Conservation (phyloP, 805 yeast genomes). For the Torulaspora franciscae region DNA sequence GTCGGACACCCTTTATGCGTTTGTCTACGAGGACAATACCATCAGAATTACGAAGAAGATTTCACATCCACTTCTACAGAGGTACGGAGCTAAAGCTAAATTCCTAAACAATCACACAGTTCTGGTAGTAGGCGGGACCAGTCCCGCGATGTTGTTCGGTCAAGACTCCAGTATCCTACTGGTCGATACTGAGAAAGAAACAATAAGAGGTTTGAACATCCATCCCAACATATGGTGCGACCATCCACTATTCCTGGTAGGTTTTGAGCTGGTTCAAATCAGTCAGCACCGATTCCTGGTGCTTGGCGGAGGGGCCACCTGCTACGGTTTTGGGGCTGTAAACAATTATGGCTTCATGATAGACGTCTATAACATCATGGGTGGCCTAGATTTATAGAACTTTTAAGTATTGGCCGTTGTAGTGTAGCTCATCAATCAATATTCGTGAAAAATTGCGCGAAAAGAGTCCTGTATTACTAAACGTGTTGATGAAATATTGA, state of each 20-base stretch:
- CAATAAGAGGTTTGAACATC: constrained; percentile 30
- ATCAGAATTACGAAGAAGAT: constrained; percentile 15
- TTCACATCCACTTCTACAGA: constrained; percentile 35
- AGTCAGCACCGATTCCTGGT: constrained; percentile 27
- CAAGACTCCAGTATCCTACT: constrained; percentile 38
- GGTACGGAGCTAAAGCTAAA: constrained; percentile 47
- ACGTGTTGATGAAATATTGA: too few species aligned
- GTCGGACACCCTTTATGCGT: constrained; percentile 33
- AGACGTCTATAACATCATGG: background rate
- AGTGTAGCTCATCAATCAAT: background rate
- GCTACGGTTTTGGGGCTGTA: constrained; percentile 71
- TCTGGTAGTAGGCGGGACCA: constrained; percentile 55
- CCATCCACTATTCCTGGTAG: constrained; percentile 43
- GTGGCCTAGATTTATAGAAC: background rate
- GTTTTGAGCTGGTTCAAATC: constrained; percentile 41
- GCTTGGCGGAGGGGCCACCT: constrained; percentile 74
- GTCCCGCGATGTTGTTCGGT: constrained; percentile 36
- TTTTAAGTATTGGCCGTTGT: background rate
- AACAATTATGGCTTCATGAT: constrained; percentile 37
- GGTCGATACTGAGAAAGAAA: constrained; percentile 24
- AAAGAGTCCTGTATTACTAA: too few species aligned
- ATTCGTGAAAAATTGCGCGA: too few species aligned
- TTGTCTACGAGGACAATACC: constrained; percentile 23
- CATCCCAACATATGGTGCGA: constrained; percentile 38
- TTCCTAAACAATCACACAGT: constrained; percentile 35